These are phyloP conservation scores for Leccinum longicurvipes DNA, from an alignment of 768 basidiomycete species.

Conservation along the genomic window DNA sequence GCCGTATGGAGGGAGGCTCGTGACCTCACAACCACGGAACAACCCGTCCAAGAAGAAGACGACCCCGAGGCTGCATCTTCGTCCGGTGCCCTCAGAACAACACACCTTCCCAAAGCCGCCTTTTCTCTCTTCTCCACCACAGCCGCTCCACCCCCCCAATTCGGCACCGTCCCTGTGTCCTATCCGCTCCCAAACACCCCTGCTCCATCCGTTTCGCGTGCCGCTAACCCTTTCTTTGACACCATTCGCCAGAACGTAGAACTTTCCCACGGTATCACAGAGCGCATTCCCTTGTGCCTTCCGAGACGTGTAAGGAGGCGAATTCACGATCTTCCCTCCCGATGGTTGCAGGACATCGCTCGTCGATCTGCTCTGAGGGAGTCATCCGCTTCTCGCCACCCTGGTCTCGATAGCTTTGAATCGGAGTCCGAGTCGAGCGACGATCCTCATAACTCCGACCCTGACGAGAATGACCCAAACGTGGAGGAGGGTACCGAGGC, in stretches of 20 bases:
- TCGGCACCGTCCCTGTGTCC: constrained; percentile 2
- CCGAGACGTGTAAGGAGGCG: constrained; percentile 49
- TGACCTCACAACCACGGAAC: constrained; percentile 50
- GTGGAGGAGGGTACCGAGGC: constrained; percentile 71
- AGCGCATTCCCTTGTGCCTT: constrained; percentile 74
- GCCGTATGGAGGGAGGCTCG: constrained; percentile 55
- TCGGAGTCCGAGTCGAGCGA: constrained; percentile 36
- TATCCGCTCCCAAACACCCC: constrained; percentile 13
- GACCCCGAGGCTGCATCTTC: constrained; percentile 37
- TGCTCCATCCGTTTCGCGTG: constrained; percentile 26
- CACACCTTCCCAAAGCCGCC: constrained; percentile 59
- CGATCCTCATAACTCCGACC: constrained; percentile 30
- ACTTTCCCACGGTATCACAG: constrained; percentile 68
- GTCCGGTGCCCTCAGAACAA: constrained; percentile 44
- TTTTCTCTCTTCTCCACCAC: constrained; percentile 53
- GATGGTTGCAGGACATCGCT: constrained; percentile 76
- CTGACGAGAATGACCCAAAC: constrained; percentile 35
- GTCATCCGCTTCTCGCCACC: constrained; percentile 10
- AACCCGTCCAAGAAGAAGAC: constrained; percentile 48
- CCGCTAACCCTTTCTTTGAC: constrained; percentile 89
- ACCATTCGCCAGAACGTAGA: constrained; percentile 87
- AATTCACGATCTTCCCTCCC: constrained; percentile 73
- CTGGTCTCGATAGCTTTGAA: constrained; percentile 17
- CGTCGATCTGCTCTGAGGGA: constrained; percentile 39
- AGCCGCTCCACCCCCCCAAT: constrained; percentile 15